Conservation (phyloP, 2,329 filamentous ascomycete genomes). For the Trichoderma koningiopsis region DNA sequence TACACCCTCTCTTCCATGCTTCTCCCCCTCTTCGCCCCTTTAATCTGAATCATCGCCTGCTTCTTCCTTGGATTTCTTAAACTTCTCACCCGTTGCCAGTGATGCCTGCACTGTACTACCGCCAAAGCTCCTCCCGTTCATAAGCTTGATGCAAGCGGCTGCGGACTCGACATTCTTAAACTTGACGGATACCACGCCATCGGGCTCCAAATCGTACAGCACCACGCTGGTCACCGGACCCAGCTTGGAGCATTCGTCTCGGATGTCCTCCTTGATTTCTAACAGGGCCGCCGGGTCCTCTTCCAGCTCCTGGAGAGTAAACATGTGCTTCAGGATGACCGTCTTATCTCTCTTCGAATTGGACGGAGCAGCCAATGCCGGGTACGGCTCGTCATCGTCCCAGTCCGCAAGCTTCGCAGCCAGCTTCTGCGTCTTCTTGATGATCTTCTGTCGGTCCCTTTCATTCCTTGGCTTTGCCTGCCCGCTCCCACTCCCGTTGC, state of each 20-base stretch:
- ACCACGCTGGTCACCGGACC: constrained; percentile 90
- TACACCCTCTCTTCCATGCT: background rate
- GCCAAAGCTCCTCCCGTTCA: constrained; percentile 80
- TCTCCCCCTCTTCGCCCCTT: background rate
- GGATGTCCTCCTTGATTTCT: constrained; percentile 93
- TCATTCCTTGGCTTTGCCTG: constrained; percentile 53
- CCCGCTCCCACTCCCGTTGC: constrained; percentile 26
- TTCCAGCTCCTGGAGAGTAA: constrained; percentile 80
- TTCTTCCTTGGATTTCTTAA: constrained; percentile 66
- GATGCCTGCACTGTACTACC: constrained; percentile 72
- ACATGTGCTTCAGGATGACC: constrained; percentile 91
- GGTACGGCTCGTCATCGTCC: constrained; percentile 81
- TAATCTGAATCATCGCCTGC: constrained; percentile 46
- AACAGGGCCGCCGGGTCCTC: constrained; percentile 80
- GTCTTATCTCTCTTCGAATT: constrained; percentile 69
- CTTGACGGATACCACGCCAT: constrained; percentile 82
- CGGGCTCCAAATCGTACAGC: constrained; percentile 81
- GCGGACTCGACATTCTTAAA: constrained; percentile 75
- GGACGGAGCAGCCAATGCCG: constrained; percentile 47
- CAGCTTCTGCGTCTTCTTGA: constrained; percentile 86
- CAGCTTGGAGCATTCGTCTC: constrained; percentile 83
- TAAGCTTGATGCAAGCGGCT: constrained; percentile 68
- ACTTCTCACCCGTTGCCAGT: constrained; percentile 73
- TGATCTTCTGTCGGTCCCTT: constrained; percentile 84
- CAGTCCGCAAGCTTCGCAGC: constrained; percentile 92